These are phyloP conservation scores for Cyamopsis tetragonoloba DNA, from an alignment of 306 rosid genomes.

Conservation along the genomic window DNA sequence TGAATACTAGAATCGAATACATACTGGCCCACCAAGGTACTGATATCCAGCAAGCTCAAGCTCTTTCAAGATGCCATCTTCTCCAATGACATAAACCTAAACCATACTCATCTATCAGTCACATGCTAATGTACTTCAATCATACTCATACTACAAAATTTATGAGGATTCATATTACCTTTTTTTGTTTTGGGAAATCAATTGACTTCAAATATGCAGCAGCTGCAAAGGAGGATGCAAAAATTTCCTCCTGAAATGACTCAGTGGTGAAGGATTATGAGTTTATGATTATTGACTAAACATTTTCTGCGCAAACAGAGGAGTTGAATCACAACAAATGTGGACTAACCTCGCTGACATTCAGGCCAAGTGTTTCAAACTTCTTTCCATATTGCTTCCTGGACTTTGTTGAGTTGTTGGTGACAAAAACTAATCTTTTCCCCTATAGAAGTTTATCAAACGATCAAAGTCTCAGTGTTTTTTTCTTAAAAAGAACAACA, in stretches of 20 bases:
- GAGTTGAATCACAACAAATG: slow-evolving; percentile 9
- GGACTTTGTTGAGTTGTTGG: slow-evolving; percentile 97
- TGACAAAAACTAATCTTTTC: slow-evolving; percentile 90
- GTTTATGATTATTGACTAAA: neutral
- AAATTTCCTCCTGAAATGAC: slow-evolving; percentile 83
- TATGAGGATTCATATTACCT: slow-evolving; percentile 41
- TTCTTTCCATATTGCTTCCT: slow-evolving; percentile 99
- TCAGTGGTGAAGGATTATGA: slow-evolving; percentile 7
- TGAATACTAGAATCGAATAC: slow-evolving; percentile 10
- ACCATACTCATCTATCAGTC: slow-evolving; percentile 32
- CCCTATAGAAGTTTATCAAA: slow-evolving; percentile 50
- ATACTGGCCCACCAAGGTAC: slow-evolving; percentile 95
- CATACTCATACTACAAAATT: neutral
- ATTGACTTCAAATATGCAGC: slow-evolving; percentile 94
- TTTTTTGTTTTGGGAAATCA: slow-evolving; percentile 87
- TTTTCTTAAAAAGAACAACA: neutral
- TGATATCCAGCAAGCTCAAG: slow-evolving; percentile 96
- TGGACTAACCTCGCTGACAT: slow-evolving; percentile 68
- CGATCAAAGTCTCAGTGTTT: neutral
- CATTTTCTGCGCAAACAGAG: slow-evolving; percentile 4
- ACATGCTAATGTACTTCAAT: too few species aligned
- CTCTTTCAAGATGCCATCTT: slow-evolving; percentile 97
- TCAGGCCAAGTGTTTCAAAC: slow-evolving; percentile 93
- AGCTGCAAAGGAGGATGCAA: slow-evolving; percentile 97
- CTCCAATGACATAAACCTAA: slow-evolving; percentile 96